phyloP scores from a whole-genome alignment of 495 filamentous ascomycete genomes.

The Penicillium coffeae region DNA sequence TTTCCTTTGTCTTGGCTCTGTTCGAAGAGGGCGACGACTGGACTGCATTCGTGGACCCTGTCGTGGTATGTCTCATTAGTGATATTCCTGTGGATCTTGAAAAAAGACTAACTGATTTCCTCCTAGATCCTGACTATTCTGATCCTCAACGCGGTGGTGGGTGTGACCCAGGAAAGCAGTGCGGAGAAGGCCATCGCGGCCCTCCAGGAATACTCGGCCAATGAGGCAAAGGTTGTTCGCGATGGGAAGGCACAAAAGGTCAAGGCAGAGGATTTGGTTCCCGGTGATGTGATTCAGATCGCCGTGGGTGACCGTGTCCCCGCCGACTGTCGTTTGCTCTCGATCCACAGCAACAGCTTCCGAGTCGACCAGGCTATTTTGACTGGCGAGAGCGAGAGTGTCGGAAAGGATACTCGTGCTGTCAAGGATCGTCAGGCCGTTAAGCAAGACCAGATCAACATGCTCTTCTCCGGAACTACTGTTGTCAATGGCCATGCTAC shows the following conservation, averaged over 20 bases:
- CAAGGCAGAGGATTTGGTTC: conserved; percentile 93
- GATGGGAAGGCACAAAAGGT: conserved; percentile 69
- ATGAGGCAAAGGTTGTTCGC: conserved; percentile 90
- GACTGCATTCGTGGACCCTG: conserved; percentile 98
- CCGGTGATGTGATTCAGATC: conserved; percentile 87
- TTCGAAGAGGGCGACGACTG: conserved; percentile 91
- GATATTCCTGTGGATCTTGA: too few relatives aligned
- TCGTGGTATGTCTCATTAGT: conserved; percentile 62
- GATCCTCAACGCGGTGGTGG: conserved; percentile 93
- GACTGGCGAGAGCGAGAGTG: conserved; percentile 97
- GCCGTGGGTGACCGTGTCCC: conserved; percentile 92
- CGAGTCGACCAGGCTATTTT: conserved; percentile 94
- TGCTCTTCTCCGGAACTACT: conserved; percentile 97
- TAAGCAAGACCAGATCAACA: conserved; percentile 96
- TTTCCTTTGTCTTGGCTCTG: conserved; percentile 90
- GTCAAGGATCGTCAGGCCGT: conserved; percentile 81
- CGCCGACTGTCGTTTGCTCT: conserved; percentile 88
- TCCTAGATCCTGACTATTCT: conserved; percentile 91
- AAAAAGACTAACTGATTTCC: too few relatives aligned
- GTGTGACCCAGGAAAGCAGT: conserved; percentile 97
- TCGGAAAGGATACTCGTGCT: conserved; percentile 70
- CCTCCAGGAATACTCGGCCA: conserved; percentile 97
- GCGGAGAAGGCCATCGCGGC: conserved; percentile 98
- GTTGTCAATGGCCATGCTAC: conserved; percentile 92
- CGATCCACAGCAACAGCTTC: conserved; percentile 96